Conservation (phyloP, 2,329 filamentous ascomycete species). For the Iodosphaeria phyllophila region DNA sequence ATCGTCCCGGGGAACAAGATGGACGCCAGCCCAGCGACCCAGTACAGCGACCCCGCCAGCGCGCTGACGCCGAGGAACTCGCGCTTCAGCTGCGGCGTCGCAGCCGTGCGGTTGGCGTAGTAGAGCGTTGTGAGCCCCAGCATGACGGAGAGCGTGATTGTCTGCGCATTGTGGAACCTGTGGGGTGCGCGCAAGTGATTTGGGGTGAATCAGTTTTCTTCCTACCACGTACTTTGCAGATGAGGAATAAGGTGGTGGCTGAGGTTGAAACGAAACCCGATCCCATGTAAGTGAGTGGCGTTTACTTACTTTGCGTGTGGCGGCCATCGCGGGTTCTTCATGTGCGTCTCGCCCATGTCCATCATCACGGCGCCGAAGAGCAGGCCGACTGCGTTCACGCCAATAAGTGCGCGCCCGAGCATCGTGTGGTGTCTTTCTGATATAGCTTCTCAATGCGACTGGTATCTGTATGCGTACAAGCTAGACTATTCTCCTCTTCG, state of each 20-base stretch:
- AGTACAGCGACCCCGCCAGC: constrained; percentile 21
- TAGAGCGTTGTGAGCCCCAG: constrained; percentile 20
- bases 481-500: no score
- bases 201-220: constrained; percentile 1
- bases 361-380: constrained; percentile 18
- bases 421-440: constrained; percentile 6
- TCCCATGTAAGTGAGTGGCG: neutral
- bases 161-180: constrained; percentile 23
- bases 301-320: constrained; percentile 22
- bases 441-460: no score
- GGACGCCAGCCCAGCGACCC: constrained; percentile 18
- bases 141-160: constrained; percentile 19
- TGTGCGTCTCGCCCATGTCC: constrained; percentile 21
- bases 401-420: constrained; percentile 21
- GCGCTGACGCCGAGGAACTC: constrained; percentile 16
- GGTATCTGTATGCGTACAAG: no score
- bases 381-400: constrained; percentile 17
- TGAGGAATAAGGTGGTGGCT: neutral
- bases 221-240: neutral
- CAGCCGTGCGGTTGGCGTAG: constrained; percentile 16
- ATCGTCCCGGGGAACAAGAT: constrained; percentile 18
- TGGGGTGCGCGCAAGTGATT: constrained; percentile 2
- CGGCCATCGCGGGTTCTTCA: constrained; percentile 24
- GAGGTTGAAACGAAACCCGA: neutral
- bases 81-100: constrained; percentile 7